These are phyloP conservation scores for Diaporthe amygdali DNA, from an alignment of 2,329 filamentous ascomycete species.

Conservation along the genomic window DNA sequence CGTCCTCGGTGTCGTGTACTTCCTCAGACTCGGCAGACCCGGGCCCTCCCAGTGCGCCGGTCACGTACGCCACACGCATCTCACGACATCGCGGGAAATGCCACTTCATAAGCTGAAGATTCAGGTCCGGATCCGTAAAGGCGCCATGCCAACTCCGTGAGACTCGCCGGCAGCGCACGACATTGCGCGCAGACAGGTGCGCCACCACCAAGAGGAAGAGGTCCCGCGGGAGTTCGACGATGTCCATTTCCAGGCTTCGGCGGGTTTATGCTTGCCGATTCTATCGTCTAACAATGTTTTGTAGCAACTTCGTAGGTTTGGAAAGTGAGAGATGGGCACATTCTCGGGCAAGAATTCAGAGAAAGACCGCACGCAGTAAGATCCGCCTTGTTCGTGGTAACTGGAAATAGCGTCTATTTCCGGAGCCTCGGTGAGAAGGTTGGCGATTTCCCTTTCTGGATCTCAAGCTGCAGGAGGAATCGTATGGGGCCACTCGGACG, in stretches of 20 bases:
- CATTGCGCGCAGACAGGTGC: constrained; percentile 54
- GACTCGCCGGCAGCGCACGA: constrained; percentile 57
- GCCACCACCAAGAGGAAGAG: constrained; percentile 60
- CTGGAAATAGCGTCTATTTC: not conserved
- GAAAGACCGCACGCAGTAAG: not conserved
- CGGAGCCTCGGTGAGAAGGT: not conserved
- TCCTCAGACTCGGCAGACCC: constrained; percentile 22
- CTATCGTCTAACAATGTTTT: not conserved
- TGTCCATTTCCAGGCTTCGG: constrained; percentile 41
- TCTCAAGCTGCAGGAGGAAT: not conserved
- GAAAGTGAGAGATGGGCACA: not conserved
- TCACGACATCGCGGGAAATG: constrained; percentile 61
- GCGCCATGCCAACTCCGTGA: constrained; percentile 53
- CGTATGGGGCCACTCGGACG: not conserved
- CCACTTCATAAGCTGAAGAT: constrained; percentile 51
- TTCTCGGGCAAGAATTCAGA: not conserved
- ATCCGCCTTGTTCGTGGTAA: not conserved
- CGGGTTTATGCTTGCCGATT: not conserved
- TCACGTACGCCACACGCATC: constrained; percentile 42
- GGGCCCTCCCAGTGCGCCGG: constrained; percentile 23
- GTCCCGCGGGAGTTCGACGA: constrained; percentile 59
- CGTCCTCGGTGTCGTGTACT: not conserved
- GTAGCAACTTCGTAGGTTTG: not conserved
- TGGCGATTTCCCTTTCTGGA: not conserved
- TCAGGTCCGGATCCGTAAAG: constrained; percentile 54